Base-by-base conservation (phyloP, 2,329 filamentous ascomycete species). In the Paraphoma sp. region DNA sequence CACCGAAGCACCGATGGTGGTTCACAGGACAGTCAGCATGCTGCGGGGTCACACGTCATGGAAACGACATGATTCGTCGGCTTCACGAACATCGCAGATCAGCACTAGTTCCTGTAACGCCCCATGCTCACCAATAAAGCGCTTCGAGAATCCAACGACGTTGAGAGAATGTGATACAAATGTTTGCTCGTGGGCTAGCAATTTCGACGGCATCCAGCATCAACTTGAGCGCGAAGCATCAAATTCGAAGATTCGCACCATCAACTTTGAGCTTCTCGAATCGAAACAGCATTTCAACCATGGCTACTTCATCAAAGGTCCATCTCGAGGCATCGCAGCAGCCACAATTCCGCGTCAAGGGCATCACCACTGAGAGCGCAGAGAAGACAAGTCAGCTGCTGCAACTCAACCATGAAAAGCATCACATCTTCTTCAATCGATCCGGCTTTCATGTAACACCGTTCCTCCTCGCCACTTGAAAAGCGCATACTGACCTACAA, bases 381-480 rank as follows among this genome's bases (percentile, higher is more conserved):
- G 78, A 80, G 40, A 87, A 81, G 56, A 82, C 85, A 0, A 89
- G 87, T 3, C 81, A 90, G 60, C 77, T 96, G 4, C 78, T 97
- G 16, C 91, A 96, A 71, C 80, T 87, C 54, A 93, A 97, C 69
- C 83, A 95, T 62, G 85, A 84, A 29, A 87, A 78, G 80, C 83
- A 93, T 65, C 90, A 96, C 70, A 89, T 93, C 55, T 96, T 89
- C 78, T 96, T 93, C 82, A 96, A 95, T 59, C 57, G 83, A 0
- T 70, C 76, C 1, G 89, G 89, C 0, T 96, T 90, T 60, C 93
- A 97, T 70, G 91, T 75, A 66, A 43, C 62, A 14, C 8, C 5
- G 23, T 23, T 23, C 23, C 23, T 23, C 2, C 23, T 23, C 23
- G 23, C 23, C 23, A 23, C 23, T 23, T 23, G 23, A 23, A 23